Evolutionary conservation across 2,329 filamentous ascomycete genomes (phyloP), one percentile per base, ranked within the genome.

Genomic region (Curvularia verruculosa): DNA sequence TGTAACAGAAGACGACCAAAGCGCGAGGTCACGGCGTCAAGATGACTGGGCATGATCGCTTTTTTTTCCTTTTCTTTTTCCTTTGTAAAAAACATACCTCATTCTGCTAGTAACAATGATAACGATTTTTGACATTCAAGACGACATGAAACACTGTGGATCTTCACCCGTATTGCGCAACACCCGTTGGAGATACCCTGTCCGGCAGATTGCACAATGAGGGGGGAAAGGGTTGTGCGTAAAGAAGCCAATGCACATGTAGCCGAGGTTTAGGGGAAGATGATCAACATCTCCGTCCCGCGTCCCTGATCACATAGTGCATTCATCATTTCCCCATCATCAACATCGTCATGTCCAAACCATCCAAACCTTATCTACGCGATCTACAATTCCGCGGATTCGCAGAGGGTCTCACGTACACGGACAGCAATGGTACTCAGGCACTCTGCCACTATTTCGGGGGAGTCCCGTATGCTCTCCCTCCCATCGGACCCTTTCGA

Each of bases 401-500:
- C 56, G 74, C 85, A 24, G 76, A 82, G 70, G 84, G 83, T 21
- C 65, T 79, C 3, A 83, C 80, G 0, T 73, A 84, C 50, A 68
- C 75, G 10, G 65, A 74, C 18, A 64, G 64, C 23, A 59, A 66
- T 12, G 66, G 12, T 10, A 67, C 68, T 12, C 63, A 67, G 18
- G 71, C 75, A 5, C 70, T 81, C 1, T 80, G 80, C 52, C 80
- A 81, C 57, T 85, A 81, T 66, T 84, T 84, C 52, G 83, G 83
- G 19, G 83, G 83, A 5, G 70, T 86, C 0, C 84, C 84, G 0
- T 86, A 85, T 58, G 84, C 81, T 0, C 71, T 84, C 1, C 81
- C 83, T 13, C 83, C 83, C 0, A 58, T 76, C 23, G 78, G 78
- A 5, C 70, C 75, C 13, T 78, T 79, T 58, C 77, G 83, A 51